Base-by-base conservation (phyloP, 768 basidiomycete species). In the Krasilnikovozyma curviuscula region DNA sequence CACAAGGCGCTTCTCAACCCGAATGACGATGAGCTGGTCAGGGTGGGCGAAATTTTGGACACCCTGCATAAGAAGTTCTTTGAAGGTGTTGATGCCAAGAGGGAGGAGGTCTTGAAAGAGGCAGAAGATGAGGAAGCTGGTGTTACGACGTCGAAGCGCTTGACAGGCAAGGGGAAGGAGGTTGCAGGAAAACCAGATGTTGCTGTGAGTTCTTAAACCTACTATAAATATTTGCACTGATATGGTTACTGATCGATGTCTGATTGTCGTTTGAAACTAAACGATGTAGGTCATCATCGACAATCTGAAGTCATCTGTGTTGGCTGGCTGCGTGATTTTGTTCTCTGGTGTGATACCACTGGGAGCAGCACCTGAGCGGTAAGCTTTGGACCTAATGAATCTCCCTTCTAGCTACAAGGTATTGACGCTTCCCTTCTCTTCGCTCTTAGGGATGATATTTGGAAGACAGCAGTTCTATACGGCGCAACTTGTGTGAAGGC, bases 281-380 rank as follows among this genome's bases (percentile, higher is more conserved):
- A 18, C 44, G 44, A 21, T 40, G 7, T 57, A 95, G 89, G 66
- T 64, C 44, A 93, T 98, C 54, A 89, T 97, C 44, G 83, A 84
- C 13, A 68, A 70, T 46, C 71, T 91, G 63, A 79, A 91, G 45
- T 61, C 69, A 21, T 72, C 75, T 56, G 79, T 83, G 0, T 71
- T 97, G n/a, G 70, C 72, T 30, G 83, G 81, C 25, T 72, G 79
- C 25, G 76, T 81, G 58, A 73, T 98, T 28, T 70, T 91, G 30
- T 97, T 98, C 65, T 95, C 91, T 1, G 84, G 88, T 48, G 77
- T 98, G 33, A 88, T 97, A 48, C 88, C 91, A 4, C 73, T 89
- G n/a, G 80, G 85, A 57, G 78, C 76, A 3, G 70, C 67, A 48
- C 81, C 84, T 31, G 79, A 86, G 62, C 69, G 70, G 40, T 82